Evolutionary conservation across 371 early-diverging fungal genomes (phyloP).

Genomic region (Mitosporidium daphniae): DNA sequence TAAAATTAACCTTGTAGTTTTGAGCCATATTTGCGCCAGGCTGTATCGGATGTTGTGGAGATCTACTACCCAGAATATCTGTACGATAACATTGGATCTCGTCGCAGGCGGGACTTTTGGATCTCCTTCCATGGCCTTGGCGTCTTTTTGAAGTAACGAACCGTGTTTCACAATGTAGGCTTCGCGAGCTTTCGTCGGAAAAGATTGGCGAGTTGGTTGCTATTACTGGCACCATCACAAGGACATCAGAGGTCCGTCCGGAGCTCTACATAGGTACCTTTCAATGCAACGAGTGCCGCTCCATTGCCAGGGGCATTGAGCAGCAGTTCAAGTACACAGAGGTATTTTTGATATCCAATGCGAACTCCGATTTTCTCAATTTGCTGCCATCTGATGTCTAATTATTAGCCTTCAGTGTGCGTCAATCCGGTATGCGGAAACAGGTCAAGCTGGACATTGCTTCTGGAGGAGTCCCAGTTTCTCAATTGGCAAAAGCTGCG

Average conservation of each 20-base stretch:
- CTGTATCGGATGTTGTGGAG: too few species aligned
- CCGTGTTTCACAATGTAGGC: too few species aligned
- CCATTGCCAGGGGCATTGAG: constrained; percentile 34
- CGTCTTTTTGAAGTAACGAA: too few species aligned
- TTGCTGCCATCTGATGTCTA: background rate
- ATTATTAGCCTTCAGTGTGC: constrained; percentile 44
- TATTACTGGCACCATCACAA: constrained; percentile 78
- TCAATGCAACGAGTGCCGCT: constrained; percentile 50
- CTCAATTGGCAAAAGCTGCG: constrained; percentile 90
- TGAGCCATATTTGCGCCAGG: too few species aligned
- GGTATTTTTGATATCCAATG: constrained; percentile 8
- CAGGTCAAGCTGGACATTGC: constrained; percentile 32
- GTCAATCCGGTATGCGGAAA: constrained; percentile 53
- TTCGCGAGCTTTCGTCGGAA: constrained; percentile 52
- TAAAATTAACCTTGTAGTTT: too few species aligned
- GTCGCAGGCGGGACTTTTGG: too few species aligned
- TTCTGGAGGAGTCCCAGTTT: constrained; percentile 50
- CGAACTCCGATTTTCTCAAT: constrained; percentile 2
- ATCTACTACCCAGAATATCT: too few species aligned
- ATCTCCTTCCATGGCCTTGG: too few species aligned
- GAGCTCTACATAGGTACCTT: constrained; percentile 73
- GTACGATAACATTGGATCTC: too few species aligned
- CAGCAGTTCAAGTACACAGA: constrained; percentile 91
- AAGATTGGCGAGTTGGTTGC: constrained; percentile 46
- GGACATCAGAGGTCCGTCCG: constrained; percentile 87